Evolutionary conservation across 148 eudicot species (phyloP).

Genomic region (Fallopia convolvulus): DNA sequence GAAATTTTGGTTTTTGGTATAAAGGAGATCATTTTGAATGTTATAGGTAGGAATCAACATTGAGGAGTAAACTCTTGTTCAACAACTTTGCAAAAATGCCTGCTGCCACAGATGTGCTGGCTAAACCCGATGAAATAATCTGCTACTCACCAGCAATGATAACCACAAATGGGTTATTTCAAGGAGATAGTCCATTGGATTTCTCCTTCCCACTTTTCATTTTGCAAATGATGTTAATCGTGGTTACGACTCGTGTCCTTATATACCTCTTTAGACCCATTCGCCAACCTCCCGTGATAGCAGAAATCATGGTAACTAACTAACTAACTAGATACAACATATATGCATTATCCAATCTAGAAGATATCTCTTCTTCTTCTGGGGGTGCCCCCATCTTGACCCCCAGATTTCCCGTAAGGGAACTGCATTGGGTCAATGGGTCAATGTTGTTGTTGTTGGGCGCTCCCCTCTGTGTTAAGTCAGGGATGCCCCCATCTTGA

Average conservation of each 20-base stretch:
- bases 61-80: too few relatives aligned
- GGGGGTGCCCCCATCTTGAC: too few relatives aligned
- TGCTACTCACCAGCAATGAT: slow-evolving; percentile 6
- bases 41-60: not conserved
- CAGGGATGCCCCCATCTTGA: too few relatives aligned
- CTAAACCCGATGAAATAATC: not conserved
- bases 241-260: slow-evolving; percentile 16
- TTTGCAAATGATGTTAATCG: slow-evolving; percentile 15
- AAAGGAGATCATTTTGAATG: not conserved
- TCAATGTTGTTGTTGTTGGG: too few relatives aligned
- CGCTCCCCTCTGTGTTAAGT: too few relatives aligned
- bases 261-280: slow-evolving; percentile 18
- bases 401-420: too few relatives aligned
- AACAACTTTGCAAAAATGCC: not conserved
- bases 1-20: not conserved
- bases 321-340: not conserved
- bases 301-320: slow-evolving; percentile 16
- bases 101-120: not conserved
- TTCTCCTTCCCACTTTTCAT: slow-evolving; percentile 19
- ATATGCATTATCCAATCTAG: too few relatives aligned
- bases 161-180: slow-evolving; percentile 22
- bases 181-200: slow-evolving; percentile 16
- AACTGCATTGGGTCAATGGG: too few relatives aligned
- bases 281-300: slow-evolving; percentile 20
- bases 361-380: too few relatives aligned